Evolutionary conservation across 2,329 filamentous ascomycete species (phyloP), one percentile per base, ranked within the genome.

Genomic region (Cercospora sp.): DNA sequence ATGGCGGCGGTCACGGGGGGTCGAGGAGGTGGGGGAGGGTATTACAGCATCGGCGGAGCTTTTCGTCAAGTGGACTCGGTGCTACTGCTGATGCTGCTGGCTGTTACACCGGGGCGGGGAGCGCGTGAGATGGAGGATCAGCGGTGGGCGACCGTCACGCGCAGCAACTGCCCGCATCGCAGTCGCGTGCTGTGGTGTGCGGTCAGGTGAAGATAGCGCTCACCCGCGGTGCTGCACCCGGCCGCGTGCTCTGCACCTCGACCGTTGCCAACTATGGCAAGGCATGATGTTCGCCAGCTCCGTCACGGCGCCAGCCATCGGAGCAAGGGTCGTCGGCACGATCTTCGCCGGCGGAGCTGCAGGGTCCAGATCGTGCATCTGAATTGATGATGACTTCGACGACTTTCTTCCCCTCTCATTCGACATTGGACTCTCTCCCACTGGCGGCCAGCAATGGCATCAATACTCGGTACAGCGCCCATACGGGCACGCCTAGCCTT

Each of bases 401-500:
- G 10, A 34, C 24, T 37, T 49, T 5, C 28, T 8, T 5, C 26
- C 49, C 9, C 30, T 45, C 32, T 21, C 49, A 21, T 55, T 63
- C 49, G 28, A 34, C 30, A 37, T 37, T 18, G 55, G 10, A 18
- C 10, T 5, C 28, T 6, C 61, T 34, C 16, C 34, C 61, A 26
- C n/a, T 24, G 26, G 28, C 30, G 32, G 37, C 58, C 60, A 53
- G 18, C 49, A 6, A 75, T 75, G 74, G 70, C 73, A 10, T 68
- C 73, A 1, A 66, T 69, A 3, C 37, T 69, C 37, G 65, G 51
- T 24, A 63, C 73, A 45, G 70, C 74, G 57, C 70, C 74, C 32
- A 58, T 75, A 12, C 70, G 74, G 21, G 61, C 70, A 24, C 66
- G 72, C 4, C 66, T 75, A 6, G 70, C 70, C 6, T 64, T 67